phyloP scores from a whole-genome alignment of 257 asterid genomes.

The Solanum appendiculatum region DNA sequence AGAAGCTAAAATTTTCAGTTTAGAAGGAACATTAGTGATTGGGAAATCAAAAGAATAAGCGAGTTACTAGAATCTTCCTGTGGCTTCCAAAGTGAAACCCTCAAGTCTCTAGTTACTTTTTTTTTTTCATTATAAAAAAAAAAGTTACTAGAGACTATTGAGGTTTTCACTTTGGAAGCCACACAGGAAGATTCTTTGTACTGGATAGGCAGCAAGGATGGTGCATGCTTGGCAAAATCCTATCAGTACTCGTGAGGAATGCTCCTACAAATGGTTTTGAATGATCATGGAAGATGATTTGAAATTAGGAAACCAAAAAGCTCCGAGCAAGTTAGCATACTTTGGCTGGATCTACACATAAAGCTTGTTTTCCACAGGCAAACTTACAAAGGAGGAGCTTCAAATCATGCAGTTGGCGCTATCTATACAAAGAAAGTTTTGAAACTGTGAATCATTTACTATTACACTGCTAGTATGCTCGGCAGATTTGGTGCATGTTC shows the following conservation, averaged over 20 bases:
- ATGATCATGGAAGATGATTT: not conserved
- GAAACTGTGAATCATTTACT: not conserved
- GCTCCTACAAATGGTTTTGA: not conserved
- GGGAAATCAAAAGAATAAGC: not conserved
- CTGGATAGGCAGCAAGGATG: not conserved
- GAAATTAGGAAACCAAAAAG: not conserved
- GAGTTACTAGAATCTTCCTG: not conserved
- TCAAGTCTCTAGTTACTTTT: not conserved
- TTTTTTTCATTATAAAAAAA: no score
- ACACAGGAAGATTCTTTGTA: not conserved
- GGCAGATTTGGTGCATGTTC: not conserved
- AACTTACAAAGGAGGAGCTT: not conserved
- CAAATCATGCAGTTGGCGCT: not conserved
- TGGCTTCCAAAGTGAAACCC: not conserved
- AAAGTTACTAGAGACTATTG: not conserved
- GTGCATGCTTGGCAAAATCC: not conserved
- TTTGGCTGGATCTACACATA: not conserved
- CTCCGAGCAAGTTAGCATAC: not conserved
- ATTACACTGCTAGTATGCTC: not conserved
- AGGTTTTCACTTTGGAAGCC: not conserved
- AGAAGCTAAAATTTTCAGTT: not conserved
- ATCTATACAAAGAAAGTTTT: not conserved
- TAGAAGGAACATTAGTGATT: not conserved
- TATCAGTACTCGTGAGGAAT: not conserved
- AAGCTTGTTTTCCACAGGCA: not conserved